Percentiles rank a stretch among this genome's conserved stretches.
Evolutionary conservation across 768 basidiomycete genomes (phyloP).

Genomic region (Russula dissimulans): DNA sequence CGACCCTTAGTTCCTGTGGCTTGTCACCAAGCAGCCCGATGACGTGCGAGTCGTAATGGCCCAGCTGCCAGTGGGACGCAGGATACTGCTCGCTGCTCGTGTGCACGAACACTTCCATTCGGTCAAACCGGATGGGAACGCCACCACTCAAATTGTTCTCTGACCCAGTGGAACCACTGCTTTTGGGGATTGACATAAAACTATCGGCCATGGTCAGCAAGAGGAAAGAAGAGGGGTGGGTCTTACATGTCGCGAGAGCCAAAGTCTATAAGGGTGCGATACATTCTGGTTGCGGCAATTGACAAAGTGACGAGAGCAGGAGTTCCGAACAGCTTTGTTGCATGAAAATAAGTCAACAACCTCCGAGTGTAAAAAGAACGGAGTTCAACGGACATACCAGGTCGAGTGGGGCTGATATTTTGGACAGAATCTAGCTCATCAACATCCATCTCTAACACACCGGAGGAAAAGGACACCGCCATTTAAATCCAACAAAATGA

Average conservation of each 20-base stretch:
- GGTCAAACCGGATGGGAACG: not conserved
- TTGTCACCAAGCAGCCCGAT: no score
- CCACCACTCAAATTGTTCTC: not conserved
- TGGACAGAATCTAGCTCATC: not conserved
- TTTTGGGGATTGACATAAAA: not conserved
- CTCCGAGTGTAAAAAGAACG: no score
- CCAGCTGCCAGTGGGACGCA: no score
- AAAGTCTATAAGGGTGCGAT: conserved; percentile 1
- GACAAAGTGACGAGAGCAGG: not conserved
- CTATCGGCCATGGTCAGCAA: not conserved
- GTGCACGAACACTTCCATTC: not conserved
- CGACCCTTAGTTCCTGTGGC: no score
- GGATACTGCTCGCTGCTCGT: not conserved
- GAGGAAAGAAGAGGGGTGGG: no score
- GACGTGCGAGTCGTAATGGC: no score
- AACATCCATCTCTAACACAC: not conserved
- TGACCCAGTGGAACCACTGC: not conserved
- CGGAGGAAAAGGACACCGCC: not conserved
- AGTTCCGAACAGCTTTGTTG: not conserved
- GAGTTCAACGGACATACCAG: no score
- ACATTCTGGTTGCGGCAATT: conserved; percentile 1
- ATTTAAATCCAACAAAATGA: not conserved
- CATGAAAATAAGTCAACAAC: no score
- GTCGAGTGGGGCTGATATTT: no score
- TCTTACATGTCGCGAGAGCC: not conserved